Conservation (phyloP, 257 asterid species). For the Fraxinus cuspidata region DNA sequence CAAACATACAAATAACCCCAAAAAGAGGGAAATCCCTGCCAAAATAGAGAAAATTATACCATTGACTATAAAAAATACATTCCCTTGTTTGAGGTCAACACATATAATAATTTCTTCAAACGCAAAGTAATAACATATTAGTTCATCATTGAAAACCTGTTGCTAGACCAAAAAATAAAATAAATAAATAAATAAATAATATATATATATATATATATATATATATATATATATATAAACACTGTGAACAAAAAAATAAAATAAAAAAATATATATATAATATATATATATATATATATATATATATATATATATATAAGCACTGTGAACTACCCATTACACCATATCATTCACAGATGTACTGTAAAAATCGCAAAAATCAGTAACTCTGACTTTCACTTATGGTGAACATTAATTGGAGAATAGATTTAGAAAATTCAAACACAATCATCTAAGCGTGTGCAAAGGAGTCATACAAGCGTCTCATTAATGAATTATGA, state of each 20-base stretch:
- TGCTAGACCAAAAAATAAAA: not conserved
- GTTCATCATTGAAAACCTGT: not conserved
- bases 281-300: no score
- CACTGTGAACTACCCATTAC: not conserved
- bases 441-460: not conserved
- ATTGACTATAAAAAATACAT: no score
- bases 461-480: not conserved
- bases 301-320: no score
- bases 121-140: not conserved
- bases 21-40: no score
- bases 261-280: not conserved
- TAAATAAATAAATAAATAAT: not conserved
- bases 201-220: no score
- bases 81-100: no score
- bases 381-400: not conserved
- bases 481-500: not conserved
- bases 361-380: not conserved
- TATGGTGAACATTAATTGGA: not conserved
- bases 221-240: no score
- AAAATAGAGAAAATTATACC: no score
- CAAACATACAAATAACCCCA: no score
- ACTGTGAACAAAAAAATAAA: not conserved
- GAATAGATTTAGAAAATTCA: not conserved
- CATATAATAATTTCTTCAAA: not conserved
- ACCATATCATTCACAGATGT: not conserved